Conservation (phyloP, 257 asterid species). For the Capsicum pubescens region DNA sequence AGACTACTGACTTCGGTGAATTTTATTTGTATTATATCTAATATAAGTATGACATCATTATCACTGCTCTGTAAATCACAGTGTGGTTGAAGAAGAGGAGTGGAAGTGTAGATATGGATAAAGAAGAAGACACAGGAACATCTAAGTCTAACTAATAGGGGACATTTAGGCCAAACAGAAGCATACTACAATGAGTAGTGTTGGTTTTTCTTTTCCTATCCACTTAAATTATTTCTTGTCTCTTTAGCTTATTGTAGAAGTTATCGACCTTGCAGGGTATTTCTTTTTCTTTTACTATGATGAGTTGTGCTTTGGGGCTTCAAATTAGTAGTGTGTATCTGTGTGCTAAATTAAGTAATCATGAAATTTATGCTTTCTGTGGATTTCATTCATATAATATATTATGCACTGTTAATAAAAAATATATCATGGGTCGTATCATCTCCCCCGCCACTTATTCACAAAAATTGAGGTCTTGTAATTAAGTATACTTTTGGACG, state of each 20-base stretch:
- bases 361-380: not conserved
- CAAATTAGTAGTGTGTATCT: not conserved
- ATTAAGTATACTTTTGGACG: not conserved
- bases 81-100: not conserved
- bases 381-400: not conserved
- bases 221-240: not conserved
- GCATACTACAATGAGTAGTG: not conserved
- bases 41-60: not conserved
- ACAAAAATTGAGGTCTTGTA: not conserved
- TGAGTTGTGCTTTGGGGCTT: conserved; percentile 15
- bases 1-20: not conserved
- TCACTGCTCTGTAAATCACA: not conserved
- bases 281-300: not conserved
- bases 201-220: conserved; percentile 12
- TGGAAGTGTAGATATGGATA: no score
- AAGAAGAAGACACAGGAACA: not conserved
- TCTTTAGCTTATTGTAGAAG: not conserved
- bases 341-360: not conserved
- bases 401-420: not conserved
- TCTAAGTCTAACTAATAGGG: not conserved
- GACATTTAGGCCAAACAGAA: not conserved
- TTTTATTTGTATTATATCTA: not conserved
- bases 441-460: not conserved
- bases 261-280: not conserved
- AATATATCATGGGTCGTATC: not conserved